Evolutionary conservation across 2,329 filamentous ascomycete species (phyloP), one percentile per base, ranked within the genome.

Genomic region (Fusarium sp.): DNA sequence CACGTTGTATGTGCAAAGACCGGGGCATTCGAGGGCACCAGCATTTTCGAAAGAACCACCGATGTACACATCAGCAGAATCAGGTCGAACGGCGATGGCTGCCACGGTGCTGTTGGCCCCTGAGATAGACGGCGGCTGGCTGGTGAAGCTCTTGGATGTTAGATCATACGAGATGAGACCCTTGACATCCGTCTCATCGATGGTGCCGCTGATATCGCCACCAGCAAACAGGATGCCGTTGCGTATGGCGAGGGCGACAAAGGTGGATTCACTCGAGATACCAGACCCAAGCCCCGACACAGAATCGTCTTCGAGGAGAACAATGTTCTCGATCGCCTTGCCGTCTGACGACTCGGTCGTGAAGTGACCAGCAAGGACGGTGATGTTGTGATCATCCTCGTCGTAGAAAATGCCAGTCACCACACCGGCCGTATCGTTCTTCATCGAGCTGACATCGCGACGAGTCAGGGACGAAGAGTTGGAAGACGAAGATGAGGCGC

Each of bases 311-410:
- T 98, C 94, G 71, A 98, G 90, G 73, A 99, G 90, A 41, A 93
- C 87, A 18, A 99, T 85, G 78, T 98, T 98, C 75, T 95, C 88
- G 69, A 98, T 88, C 6, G 88, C 87, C 5, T 92, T 91, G 24
- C 92, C 94, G 75, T 95, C 90, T 9, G 88, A 88, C 16, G 89
- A 90, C 33, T 87, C 90, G 1, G 94, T 92, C 9, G 90, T 89
- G 81, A 99, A 99, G 78, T 95, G 94, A 1, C 97, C 97, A 58
- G 92, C 97, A 31, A 98, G 87, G 43, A 98, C 90, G 0, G 97
- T 98, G 66, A 97, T 88, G 82, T 98, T 98, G 73, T 90, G 89
- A 68, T 86, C 86, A 72, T 91, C 90, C 18, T 88, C 86, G 43
- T 88, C 89, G 81, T 97, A 95, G 80, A 97, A 98, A 3, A 92